Base-by-base conservation (phyloP, 2,329 filamentous ascomycete species). In the Didymella segeticola region DNA sequence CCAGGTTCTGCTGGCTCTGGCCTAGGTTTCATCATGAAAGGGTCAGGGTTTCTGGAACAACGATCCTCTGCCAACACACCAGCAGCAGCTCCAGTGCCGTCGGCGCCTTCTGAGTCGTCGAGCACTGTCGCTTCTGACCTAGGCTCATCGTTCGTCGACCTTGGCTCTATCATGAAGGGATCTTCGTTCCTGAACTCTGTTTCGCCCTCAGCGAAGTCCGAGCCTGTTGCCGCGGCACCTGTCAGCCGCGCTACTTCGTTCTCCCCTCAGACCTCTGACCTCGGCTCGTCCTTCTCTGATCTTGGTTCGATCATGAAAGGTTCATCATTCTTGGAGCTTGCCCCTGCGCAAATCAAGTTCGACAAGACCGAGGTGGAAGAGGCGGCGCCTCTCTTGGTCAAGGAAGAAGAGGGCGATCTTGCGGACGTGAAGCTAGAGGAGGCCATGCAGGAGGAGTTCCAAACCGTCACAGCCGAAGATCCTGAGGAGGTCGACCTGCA, bases 301-400 rank as follows among this genome's bases (percentile, higher is more conserved):
- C 58, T 67, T 10, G 64, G 64, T 6, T 62, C 61, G 36, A 64
- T 67, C 39, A 62, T 67, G 63, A 67, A 67, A 19, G 64, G 64
- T 9, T 67, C 64, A 3, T 59, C 56, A 19, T 67, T 67, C 56
- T 43, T 56, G 15, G 58, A 53, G 12, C 30, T 45, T 30, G 23
- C 23, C 11, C 33, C 53, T 8, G 34, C 39, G 9, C 51, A 45
- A 12, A 34, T 49, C 9, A 49, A 54, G 45, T 22, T 45, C 8
- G 20, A 48, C 15, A 26, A 31, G 19, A 12, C 26, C 17, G 29
- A 54, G 8, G 22, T 49, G 3, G 34, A 53, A 25, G 43, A 54
- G 20, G 39, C 51, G 9, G 12, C 34, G 2, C 39, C 51, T 2
- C 33, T 49, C 8, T 15, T 54, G 26, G 29, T 49, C 15, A 54